A percentile compares a stretch with the other conserved stretches of the same genome.
Conservation (phyloP, 495 filamentous ascomycete genomes). For the Evansstolkia leycettana region DNA sequence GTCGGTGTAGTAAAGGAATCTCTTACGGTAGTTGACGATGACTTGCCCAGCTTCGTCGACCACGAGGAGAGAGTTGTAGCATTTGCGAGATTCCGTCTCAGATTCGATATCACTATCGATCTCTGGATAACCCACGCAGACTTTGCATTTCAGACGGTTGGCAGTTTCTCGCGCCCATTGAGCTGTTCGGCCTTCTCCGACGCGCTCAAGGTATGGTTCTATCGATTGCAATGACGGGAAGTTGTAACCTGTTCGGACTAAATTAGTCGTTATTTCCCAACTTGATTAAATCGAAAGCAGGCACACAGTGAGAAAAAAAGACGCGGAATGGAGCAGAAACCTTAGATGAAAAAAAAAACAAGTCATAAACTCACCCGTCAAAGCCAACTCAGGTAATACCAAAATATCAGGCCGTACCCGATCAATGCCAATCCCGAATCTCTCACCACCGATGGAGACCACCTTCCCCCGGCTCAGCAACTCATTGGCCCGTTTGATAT, state of each 20-base stretch:
- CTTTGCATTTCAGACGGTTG: conserved; percentile 56
- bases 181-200: conserved; percentile 57
- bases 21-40: conserved; percentile 77
- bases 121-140: conserved; percentile 89
- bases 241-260: conserved; percentile 60
- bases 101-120: conserved; percentile 20
- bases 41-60: conserved; percentile 62
- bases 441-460: conserved; percentile 2
- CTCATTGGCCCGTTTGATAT: conserved; percentile 60
- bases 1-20: conserved; percentile 82
- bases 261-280: too few relatives aligned
- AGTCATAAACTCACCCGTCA: conserved; percentile 68
- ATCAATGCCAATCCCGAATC: conserved; percentile 13
- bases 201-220: conserved; percentile 67
- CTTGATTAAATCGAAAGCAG: too few relatives aligned
- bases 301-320: neutral
- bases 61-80: conserved; percentile 75
- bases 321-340: neutral
- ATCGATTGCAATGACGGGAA: conserved; percentile 72
- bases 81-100: conserved; percentile 19
- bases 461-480: conserved; percentile 35
- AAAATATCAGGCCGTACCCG: conserved; percentile 41
- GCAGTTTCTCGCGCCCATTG: conserved; percentile 72
- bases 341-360: neutral
- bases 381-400: conserved; percentile 78